Conservation (phyloP, 495 filamentous ascomycete species). For the Lophium mytilinum region DNA sequence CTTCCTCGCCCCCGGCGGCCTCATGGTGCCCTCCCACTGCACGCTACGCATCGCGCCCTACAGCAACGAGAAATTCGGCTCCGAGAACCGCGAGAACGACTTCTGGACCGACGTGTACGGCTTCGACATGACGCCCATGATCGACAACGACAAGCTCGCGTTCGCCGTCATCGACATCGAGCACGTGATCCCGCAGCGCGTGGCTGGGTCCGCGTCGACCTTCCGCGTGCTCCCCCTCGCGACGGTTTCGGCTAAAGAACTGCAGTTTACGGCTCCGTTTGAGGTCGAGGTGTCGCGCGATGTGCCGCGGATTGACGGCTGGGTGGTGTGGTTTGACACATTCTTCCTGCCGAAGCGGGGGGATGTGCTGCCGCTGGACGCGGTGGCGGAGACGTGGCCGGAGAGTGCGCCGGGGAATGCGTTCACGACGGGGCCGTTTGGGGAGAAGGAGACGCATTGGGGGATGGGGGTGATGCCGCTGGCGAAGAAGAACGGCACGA, state of each 20-base stretch:
- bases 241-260: constrained; percentile 47
- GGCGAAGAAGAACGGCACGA: constrained; percentile 7
- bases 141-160: not conserved
- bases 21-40: constrained; percentile 88
- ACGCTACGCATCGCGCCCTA: constrained; percentile 80
- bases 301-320: constrained; percentile 52
- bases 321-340: constrained; percentile 57
- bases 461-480: constrained; percentile 31
- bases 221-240: constrained; percentile 52
- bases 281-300: constrained; percentile 45
- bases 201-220: constrained; percentile 41
- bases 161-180: constrained; percentile 47
- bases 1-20: constrained; percentile 65
- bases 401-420: constrained; percentile 29
- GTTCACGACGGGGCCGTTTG: constrained; percentile 37
- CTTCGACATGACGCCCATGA: constrained; percentile 31
- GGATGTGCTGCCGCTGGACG: constrained; percentile 18
- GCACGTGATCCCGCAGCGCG: constrained; percentile 34
- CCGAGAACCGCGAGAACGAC: constrained; percentile 6
- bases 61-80: constrained; percentile 68
- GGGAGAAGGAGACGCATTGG: constrained; percentile 34
- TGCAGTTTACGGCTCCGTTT: constrained; percentile 50
- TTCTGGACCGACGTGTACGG: constrained; percentile 34
- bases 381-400: constrained; percentile 30
- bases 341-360: constrained; percentile 47